phyloP scores from a whole-genome alignment of 2,329 filamentous ascomycete species.

The Aspergillus terreus region DNA sequence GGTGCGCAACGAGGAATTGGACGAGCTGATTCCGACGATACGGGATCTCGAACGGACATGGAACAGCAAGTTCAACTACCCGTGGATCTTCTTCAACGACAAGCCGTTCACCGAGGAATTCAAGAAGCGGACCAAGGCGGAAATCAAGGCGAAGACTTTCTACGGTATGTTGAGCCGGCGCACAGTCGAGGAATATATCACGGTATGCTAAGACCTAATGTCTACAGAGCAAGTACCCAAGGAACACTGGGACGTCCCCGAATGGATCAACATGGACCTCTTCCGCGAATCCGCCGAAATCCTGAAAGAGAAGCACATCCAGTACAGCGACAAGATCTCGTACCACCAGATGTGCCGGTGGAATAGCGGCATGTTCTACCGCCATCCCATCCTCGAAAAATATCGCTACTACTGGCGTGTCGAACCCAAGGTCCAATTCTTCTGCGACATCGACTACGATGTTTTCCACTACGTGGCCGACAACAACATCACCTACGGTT shows the following conservation, averaged over 20 bases:
- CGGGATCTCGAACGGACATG: slow-evolving; percentile 86
- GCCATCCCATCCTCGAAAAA: slow-evolving; percentile 80
- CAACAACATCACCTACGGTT: slow-evolving; percentile 98
- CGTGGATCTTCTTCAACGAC: slow-evolving; percentile 99
- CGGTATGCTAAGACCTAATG: slow-evolving; percentile 12
- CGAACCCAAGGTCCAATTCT: slow-evolving; percentile 97
- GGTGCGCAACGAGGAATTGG: slow-evolving; percentile 86
- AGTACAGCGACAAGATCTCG: slow-evolving; percentile 82
- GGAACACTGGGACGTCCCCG: slow-evolving; percentile 88
- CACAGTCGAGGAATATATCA: slow-evolving; percentile 12
- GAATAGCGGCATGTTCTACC: slow-evolving; percentile 98
- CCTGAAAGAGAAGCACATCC: slow-evolving; percentile 77
- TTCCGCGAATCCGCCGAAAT: slow-evolving; percentile 81
- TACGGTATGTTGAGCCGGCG: slow-evolving; percentile 59
- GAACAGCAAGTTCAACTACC: slow-evolving; percentile 99
- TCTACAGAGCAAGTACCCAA: slow-evolving; percentile 75
- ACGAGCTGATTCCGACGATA: slow-evolving; percentile 84
- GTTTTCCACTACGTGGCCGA: slow-evolving; percentile 98
- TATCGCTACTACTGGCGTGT: slow-evolving; percentile 97
- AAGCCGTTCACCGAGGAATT: slow-evolving; percentile 91
- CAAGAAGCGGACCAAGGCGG: slow-evolving; percentile 73
- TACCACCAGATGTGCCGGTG: slow-evolving; percentile 99
- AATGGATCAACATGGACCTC: slow-evolving; percentile 86
- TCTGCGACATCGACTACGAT: slow-evolving; percentile 98
- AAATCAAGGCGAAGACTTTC: slow-evolving; percentile 81